Evolutionary conservation across 2,329 filamentous ascomycete genomes (phyloP).

Genomic region (Davidsoniella virescens): DNA sequence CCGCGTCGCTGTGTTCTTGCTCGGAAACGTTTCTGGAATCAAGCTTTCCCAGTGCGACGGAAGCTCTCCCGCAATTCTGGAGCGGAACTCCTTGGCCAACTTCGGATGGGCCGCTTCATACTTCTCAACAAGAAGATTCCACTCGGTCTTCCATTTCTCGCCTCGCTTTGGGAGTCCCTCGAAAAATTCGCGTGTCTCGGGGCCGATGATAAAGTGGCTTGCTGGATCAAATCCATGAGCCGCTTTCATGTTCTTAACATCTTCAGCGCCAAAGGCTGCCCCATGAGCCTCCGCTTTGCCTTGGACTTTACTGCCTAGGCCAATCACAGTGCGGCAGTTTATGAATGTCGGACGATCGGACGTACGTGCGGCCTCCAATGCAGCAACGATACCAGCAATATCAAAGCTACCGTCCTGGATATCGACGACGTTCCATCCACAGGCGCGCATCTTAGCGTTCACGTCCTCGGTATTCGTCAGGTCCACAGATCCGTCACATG

Average conservation of each 20-base stretch:
- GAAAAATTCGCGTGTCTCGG: conserved; percentile 36
- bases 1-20: conserved; percentile 30
- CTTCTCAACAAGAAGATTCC: conserved; percentile 25
- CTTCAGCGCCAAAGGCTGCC: conserved; percentile 36
- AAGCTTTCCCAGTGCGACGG: conserved; percentile 31
- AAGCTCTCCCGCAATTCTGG: conserved; percentile 31
- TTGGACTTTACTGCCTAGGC: conserved; percentile 31
- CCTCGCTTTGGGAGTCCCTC: conserved; percentile 27
- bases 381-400: conserved; percentile 28
- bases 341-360: conserved; percentile 38
- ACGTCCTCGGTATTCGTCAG: conserved; percentile 37
- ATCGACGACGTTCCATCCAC: conserved; percentile 39
- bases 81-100: conserved; percentile 31
- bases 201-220: conserved; percentile 22
- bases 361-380: conserved; percentile 29
- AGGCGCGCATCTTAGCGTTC: conserved; percentile 40
- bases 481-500: conserved; percentile 40
- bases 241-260: conserved; percentile 28
- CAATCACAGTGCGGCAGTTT: conserved; percentile 41
- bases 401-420: conserved; percentile 36
- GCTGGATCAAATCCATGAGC: conserved; percentile 22
- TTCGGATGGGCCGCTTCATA: conserved; percentile 32
- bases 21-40: conserved; percentile 30
- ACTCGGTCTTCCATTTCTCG: conserved; percentile 28
- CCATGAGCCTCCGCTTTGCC: conserved; percentile 40